Conservation (phyloP, 257 asterid species). For the Primulina eburnea region DNA sequence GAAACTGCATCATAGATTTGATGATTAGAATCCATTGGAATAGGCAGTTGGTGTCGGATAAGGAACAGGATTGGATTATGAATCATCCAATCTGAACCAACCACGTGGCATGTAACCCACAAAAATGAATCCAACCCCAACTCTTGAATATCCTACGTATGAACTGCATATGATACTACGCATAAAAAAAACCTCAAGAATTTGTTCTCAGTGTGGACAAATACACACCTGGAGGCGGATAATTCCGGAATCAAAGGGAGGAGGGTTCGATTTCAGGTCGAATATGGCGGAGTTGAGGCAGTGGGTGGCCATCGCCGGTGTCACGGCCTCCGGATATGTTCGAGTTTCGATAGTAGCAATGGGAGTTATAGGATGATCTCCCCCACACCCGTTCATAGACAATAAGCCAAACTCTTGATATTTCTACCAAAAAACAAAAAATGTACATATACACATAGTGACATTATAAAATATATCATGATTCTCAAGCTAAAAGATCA, state of each 20-base stretch:
- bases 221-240: constrained; percentile 71
- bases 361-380: constrained; percentile 51
- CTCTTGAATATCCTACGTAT: constrained; percentile 21
- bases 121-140: constrained; percentile 14
- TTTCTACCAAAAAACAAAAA: constrained; percentile 32
- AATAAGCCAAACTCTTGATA: constrained; percentile 44
- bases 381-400: constrained; percentile 70
- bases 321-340: constrained; percentile 45
- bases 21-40: background rate
- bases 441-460: too few relatives aligned
- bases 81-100: constrained; percentile 40
- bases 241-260: constrained; percentile 56
- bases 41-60: constrained; percentile 29
- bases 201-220: background rate
- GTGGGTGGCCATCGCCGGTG: constrained; percentile 54
- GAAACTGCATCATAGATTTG: background rate
- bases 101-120: constrained; percentile 64
- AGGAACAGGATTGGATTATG: constrained; percentile 40
- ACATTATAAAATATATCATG: too few relatives aligned
- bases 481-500: too few relatives aligned
- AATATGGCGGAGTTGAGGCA: constrained; percentile 61
- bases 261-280: constrained; percentile 41
- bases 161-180: background rate
- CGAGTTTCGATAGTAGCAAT: constrained; percentile 61
- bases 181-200: background rate